Evolutionary conservation across 352 stramenopile genomes (phyloP).

Genomic region (Phytopythium oedochilum): DNA sequence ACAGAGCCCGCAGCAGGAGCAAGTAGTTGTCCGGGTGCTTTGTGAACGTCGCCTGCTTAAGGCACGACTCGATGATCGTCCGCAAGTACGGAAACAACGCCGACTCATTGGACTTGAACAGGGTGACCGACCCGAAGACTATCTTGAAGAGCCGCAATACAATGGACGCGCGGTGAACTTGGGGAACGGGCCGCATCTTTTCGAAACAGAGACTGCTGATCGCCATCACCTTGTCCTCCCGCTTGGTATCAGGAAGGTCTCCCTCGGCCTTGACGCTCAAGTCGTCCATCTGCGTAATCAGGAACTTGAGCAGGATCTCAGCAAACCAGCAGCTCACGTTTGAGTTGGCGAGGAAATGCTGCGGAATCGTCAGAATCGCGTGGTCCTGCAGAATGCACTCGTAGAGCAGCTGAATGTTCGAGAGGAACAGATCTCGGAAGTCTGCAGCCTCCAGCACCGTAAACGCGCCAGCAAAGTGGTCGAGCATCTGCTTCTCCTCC

Average conservation of each 20-base stretch:
- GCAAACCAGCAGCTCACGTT: slow-evolving; percentile 93
- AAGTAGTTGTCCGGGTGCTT: slow-evolving; percentile 94
- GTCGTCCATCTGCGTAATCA: slow-evolving; percentile 93
- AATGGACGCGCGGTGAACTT: slow-evolving; percentile 77
- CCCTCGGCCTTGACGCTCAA: slow-evolving; percentile 81
- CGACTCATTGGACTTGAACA: slow-evolving; percentile 96
- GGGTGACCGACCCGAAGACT: slow-evolving; percentile 93
- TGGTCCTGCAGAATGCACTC: slow-evolving; percentile 93
- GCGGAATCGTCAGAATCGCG: slow-evolving; percentile 91
- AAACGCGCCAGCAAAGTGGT: slow-evolving; percentile 96
- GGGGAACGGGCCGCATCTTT: slow-evolving; percentile 63
- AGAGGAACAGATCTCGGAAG: slow-evolving; percentile 88
- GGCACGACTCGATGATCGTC: slow-evolving; percentile 91
- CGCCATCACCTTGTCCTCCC: slow-evolving; percentile 67
- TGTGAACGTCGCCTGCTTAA: slow-evolving; percentile 89
- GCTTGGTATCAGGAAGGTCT: slow-evolving; percentile 73
- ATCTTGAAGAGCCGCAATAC: slow-evolving; percentile 94
- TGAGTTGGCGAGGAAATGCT: slow-evolving; percentile 93
- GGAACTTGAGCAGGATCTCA: slow-evolving; percentile 92
- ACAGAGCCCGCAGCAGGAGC: slow-evolving; percentile 92
- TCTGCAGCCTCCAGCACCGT: slow-evolving; percentile 94
- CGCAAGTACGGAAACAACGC: slow-evolving; percentile 92
- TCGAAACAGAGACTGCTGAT: slow-evolving; percentile 76
- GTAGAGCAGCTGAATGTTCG: slow-evolving; percentile 90
- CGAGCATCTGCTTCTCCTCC: slow-evolving; percentile 94